Conservation (phyloP, 306 rosid species). For the Gynostemma pentaphyllum region DNA sequence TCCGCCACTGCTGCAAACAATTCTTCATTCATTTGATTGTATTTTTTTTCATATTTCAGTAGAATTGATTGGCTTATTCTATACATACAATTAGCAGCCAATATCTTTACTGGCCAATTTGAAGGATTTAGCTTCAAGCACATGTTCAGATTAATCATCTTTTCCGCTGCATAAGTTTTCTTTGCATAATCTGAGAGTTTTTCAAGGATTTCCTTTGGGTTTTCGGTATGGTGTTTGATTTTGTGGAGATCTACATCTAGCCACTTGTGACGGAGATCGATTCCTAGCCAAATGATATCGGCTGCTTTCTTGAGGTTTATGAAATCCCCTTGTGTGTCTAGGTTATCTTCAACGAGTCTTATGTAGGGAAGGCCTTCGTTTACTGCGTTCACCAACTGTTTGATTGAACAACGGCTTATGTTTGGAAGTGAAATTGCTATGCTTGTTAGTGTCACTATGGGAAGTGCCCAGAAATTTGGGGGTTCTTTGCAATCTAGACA, state of each 20-base stretch:
- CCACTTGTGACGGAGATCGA: slow-evolving; percentile 66
- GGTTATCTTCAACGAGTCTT: slow-evolving; percentile 30
- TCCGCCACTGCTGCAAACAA: slow-evolving; percentile 26
- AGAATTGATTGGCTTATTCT: slow-evolving; percentile 51
- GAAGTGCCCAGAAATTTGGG: slow-evolving; percentile 68
- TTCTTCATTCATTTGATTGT: slow-evolving; percentile 15
- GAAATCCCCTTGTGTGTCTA: slow-evolving; percentile 37
- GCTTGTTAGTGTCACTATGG: slow-evolving; percentile 61
- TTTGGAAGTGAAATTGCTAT: slow-evolving; percentile 60
- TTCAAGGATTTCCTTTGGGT: slow-evolving; percentile 38
- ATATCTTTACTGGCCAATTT: slow-evolving; percentile 43
- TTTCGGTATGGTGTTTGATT: slow-evolving; percentile 32
- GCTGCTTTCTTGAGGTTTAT: slow-evolving; percentile 43
- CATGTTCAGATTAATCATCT: slow-evolving; percentile 9
- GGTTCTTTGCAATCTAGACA: slow-evolving; percentile 39
- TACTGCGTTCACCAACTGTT: slow-evolving; percentile 29
- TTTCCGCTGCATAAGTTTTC: slow-evolving; percentile 21
- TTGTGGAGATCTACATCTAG: slow-evolving; percentile 46
- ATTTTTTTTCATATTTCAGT: slow-evolving; percentile 21
- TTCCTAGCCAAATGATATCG: slow-evolving; percentile 49
- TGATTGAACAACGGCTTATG: slow-evolving; percentile 12
- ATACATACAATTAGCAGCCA: slow-evolving; percentile 71
- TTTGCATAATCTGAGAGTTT: slow-evolving; percentile 44
- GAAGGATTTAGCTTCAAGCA: slow-evolving; percentile 38
- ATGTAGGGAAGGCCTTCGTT: slow-evolving; percentile 46